Evolutionary conservation across 495 filamentous ascomycete species (phyloP).

Genomic region (Talaromyces proteolyticus): DNA sequence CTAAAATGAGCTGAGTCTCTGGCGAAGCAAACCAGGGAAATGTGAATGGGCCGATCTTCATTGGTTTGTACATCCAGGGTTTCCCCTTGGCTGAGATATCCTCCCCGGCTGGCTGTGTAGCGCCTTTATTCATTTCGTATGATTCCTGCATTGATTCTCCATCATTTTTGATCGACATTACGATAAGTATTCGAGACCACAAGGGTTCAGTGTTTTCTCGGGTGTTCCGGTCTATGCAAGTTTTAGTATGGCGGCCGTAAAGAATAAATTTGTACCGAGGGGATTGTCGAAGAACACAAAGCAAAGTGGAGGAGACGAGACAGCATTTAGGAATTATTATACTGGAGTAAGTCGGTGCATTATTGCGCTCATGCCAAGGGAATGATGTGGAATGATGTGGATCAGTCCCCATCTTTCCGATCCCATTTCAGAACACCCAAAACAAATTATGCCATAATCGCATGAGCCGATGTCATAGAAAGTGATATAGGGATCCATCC

Average conservation of each 20-base stretch:
- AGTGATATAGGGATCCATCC: too few species aligned
- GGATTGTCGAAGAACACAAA: background rate
- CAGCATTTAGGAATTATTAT: background rate
- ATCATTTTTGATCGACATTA: background rate
- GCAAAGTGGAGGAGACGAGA: background rate
- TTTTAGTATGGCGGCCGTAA: background rate
- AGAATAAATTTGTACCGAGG: background rate
- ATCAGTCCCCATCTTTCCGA: too few species aligned
- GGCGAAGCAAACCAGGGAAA: conserved; percentile 73
- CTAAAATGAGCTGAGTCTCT: conserved; percentile 64
- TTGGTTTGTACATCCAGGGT: conserved; percentile 65
- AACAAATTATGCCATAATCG: too few species aligned
- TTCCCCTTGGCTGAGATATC: conserved; percentile 17
- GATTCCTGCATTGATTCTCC: background rate
- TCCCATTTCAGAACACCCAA: too few species aligned
- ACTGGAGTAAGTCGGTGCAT: background rate
- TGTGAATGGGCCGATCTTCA: conserved; percentile 47
- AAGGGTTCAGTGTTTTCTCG: too few species aligned
- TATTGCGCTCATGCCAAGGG: too few species aligned
- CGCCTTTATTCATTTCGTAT: background rate
- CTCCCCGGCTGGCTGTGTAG: conserved; percentile 13
- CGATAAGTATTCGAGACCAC: too few species aligned
- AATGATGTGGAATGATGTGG: background rate
- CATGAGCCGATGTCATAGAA: too few species aligned
- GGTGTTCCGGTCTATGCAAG: too few species aligned